Base-by-base conservation (phyloP, 2,329 filamentous ascomycete genomes). In the Alternaria consortialis region DNA sequence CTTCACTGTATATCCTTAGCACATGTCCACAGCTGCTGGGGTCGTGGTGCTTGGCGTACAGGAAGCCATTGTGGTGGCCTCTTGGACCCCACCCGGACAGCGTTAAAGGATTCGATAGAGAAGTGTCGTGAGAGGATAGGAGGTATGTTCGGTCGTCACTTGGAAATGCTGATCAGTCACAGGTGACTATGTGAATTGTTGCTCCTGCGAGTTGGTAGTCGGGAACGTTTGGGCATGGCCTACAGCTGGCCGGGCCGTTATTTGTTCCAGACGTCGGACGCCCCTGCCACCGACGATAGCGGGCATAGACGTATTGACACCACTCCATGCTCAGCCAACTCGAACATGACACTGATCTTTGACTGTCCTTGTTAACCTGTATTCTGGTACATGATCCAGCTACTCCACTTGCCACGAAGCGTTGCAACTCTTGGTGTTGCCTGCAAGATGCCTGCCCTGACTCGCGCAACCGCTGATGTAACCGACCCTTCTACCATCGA, bases 1-100 rank as follows among this genome's bases (percentile, higher is more conserved):
- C 84, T 99, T 99, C 80, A 99, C 95, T 98, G 77, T 51, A 64
- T 57, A 62, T 64, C 40, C 68, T 78, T 68, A 78, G 74, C 67
- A 74, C 60, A 66, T 65, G 64, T 55, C 51, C 55, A 59, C 46
- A 60, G 68, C 65, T 64, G 67, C 57, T 43, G 46, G 57, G 56
- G 52, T 43, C 58, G 53, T 50, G 62, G 62, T 67, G 71, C 65
- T 72, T 72, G 71, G 81, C 84, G 75, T 81, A 86, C 85, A 81
- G 75, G 85, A 86, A 79, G 83, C 83, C 85, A 87, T 87, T 66
- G 73, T 73, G 79, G 77, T 79, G 82, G 82, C 77, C 80, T 80
- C 81, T 73, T 74, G 79, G 78, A 83, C 81, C 83, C 83, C 83
- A 80, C 76, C 67, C 69, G 67, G 66, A 77, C 77, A 75, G 72